Base-by-base conservation (phyloP, 2,329 filamentous ascomycete genomes). In the Alternaria consortialis region DNA sequence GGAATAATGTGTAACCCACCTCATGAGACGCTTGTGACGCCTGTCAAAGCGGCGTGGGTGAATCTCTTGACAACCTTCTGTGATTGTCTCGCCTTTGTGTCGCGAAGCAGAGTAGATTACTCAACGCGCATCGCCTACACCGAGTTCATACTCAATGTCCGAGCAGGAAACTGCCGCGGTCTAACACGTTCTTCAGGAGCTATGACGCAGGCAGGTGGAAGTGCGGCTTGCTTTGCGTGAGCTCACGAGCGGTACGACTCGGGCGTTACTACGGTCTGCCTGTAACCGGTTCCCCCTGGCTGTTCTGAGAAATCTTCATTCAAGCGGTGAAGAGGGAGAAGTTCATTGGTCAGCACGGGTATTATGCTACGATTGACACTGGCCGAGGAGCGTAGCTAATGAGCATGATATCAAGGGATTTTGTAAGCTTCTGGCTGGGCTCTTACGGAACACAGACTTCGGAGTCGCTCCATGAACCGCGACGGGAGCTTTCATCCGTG, bases 281-380 rank as follows among this genome's bases (percentile, higher is more conserved):
- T 68, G 65, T 56, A 58, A 65, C 58, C 51, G 59, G 40, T 57
- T 43, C 58, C 58, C 67, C 68, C 62, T 69, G 65, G 62, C 65
- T 61, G 61, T 59, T 61, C 53, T 60, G 60, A 53, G 53, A 48
- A 60, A 60, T 40, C 27, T 58, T 65, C 57, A 48, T 65, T 58
- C 65, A 69, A 68, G 74, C 74, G 74, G 74, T 77, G 74, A 70
- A 65, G 53, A 63, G 36, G 60, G 56, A 23, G 17, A 36, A 25
- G 53, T 34, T 60, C 53, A 76, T 74, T 75, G 72, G 74, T 44
- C 60, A 56, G 53, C 43, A 44, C 60, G 53, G 59, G 53, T 54
- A 60, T 60, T 58, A 29, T 59, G 56, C 56, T 60, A 56, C 56
- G 42, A 64, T 53, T 47, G 57, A 62, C 43, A 34, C n/a, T 58